These are phyloP conservation scores for Kuraishia cidri DNA, from an alignment of 805 yeast genomes.

Conservation along the genomic window DNA sequence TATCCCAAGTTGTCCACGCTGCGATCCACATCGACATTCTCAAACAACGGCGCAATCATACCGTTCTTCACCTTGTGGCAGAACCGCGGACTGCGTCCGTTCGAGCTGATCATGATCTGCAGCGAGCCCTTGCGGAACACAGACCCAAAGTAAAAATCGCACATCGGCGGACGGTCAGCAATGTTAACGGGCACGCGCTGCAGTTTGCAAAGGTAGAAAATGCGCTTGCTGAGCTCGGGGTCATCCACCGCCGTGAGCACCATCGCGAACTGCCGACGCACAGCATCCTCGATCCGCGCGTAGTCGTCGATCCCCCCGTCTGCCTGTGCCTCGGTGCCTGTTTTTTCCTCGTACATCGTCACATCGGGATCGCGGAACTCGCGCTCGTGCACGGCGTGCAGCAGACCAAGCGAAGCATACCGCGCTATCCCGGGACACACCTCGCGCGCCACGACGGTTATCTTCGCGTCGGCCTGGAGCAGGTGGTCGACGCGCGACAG, in stretches of 20 bases:
- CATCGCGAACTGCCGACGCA: conserved; percentile 40
- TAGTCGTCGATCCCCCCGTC: conserved; percentile 10
- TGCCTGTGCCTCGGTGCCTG: conserved; percentile 2
- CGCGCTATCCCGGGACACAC: conserved; percentile 21
- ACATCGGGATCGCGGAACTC: conserved; percentile 39
- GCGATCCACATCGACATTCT: conserved; percentile 30
- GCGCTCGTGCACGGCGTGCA: conserved; percentile 31
- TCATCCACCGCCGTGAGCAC: conserved; percentile 74
- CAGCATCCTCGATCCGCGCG: conserved; percentile 23
- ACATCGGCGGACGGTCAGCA: conserved; percentile 76
- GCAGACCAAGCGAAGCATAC: conserved; percentile 27
- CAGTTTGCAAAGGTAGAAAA: conserved; percentile 40
- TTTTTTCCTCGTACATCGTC: conserved; percentile 32
- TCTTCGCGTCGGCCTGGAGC: conserved; percentile 58
- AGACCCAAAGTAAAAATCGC: conserved; percentile 84
- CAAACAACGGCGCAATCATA: conserved; percentile 34
- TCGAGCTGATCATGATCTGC: conserved; percentile 77
- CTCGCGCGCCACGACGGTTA: conserved; percentile 48
- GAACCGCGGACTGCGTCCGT: conserved; percentile 74
- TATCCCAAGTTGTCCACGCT: conserved; percentile 56
- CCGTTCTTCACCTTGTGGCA: conserved; percentile 53
- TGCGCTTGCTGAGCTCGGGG: conserved; percentile 43
- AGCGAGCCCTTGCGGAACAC: conserved; percentile 64
- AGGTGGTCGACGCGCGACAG: conserved; percentile 59
- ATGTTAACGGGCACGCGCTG: conserved; percentile 58